These are phyloP conservation scores for Colletotrichum sp. DNA, from an alignment of 2,329 filamentous ascomycete genomes.

Conservation along the genomic window DNA sequence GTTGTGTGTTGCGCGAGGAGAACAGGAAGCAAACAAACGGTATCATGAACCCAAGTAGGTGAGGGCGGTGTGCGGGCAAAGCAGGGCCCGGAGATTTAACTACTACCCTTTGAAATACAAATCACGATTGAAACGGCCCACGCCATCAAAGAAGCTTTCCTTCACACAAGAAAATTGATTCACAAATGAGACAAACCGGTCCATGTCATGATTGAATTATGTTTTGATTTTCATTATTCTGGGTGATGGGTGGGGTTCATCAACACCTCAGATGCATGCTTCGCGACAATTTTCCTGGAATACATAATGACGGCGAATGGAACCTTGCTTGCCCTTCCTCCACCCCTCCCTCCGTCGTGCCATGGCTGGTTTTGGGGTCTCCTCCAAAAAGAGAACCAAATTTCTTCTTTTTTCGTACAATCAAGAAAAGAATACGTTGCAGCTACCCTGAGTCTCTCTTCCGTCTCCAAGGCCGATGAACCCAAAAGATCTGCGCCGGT, in stretches of 20 bases:
- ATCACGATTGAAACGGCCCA: conserved; percentile 9
- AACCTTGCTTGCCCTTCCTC: neutral
- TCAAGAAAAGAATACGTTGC: neutral
- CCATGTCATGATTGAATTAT: neutral
- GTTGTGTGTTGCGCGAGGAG: neutral
- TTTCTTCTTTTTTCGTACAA: neutral
- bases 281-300: neutral
- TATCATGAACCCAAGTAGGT: conserved; percentile 7
- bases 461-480: neutral
- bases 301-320: neutral
- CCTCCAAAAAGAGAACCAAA: neutral
- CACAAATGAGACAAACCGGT: neutral
- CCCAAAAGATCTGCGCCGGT: conserved; percentile 10
- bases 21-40: neutral
- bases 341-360: neutral
- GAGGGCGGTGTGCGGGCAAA: neutral
- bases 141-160: neutral
- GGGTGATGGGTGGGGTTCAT: neutral
- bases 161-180: neutral
- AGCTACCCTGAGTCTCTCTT: neutral
- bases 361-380: neutral
- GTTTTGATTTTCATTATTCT: conserved; percentile 3
- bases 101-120: conserved; percentile 2
- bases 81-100: neutral
- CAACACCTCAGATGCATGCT: neutral